Conservation (phyloP, 2,329 filamentous ascomycete genomes). For the Teratosphaeria destructans region DNA sequence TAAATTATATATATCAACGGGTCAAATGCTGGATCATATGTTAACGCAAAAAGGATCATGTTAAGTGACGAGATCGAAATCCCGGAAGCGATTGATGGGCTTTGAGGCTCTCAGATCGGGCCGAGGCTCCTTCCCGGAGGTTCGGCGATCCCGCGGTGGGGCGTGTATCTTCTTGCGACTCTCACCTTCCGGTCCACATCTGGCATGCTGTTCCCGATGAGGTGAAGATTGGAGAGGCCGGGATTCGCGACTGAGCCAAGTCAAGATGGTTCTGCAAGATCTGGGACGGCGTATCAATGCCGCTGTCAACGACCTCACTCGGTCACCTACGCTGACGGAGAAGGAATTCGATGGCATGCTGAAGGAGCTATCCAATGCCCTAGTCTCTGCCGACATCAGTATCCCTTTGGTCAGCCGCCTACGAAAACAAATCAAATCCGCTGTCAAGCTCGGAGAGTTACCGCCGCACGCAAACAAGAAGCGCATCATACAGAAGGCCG, state of each 20-base stretch:
- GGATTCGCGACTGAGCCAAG: background rate
- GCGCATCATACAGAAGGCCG: constrained; percentile 91
- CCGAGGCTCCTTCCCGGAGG: background rate
- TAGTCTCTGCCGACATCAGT: constrained; percentile 95
- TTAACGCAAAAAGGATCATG: background rate
- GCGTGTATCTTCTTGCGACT: background rate
- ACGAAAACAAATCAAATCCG: constrained; percentile 80
- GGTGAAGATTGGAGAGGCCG: background rate
- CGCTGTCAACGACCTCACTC: constrained; percentile 85
- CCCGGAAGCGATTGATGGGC: too few species aligned
- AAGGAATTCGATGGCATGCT: constrained; percentile 98
- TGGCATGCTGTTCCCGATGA: background rate
- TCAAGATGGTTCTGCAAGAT: constrained; percentile 92
- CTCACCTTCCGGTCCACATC: background rate
- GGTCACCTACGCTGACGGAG: constrained; percentile 88
- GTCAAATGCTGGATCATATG: background rate
- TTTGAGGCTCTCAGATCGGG: background rate
- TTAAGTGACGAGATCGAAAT: background rate
- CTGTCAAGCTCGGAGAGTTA: constrained; percentile 91
- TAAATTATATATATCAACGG: background rate
- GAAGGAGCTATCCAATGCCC: constrained; percentile 92
- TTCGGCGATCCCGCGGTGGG: background rate
- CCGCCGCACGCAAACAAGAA: constrained; percentile 94
- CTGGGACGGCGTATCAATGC: constrained; percentile 96
- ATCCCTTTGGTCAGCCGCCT: constrained; percentile 84